phyloP scores from a whole-genome alignment of 2,329 filamentous ascomycete species.

The Talaromyces sp. region DNA sequence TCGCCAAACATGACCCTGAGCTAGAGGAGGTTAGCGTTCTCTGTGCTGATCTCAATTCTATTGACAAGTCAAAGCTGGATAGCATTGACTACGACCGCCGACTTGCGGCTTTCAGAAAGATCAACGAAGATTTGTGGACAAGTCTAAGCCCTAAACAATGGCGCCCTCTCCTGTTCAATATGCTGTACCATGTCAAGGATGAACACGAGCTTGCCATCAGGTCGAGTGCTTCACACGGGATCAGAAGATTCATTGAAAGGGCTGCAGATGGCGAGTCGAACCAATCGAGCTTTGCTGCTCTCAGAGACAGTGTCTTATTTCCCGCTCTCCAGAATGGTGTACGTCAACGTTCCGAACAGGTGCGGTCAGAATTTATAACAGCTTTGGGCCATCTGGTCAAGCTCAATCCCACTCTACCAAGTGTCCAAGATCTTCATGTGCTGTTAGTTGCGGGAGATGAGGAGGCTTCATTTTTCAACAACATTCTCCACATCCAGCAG shows the following conservation, averaged over 20 bases:
- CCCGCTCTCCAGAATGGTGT: constrained; percentile 72
- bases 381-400: constrained; percentile 75
- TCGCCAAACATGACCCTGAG: constrained; percentile 60
- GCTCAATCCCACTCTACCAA: constrained; percentile 62
- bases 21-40: constrained; percentile 62
- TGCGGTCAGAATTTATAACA: constrained; percentile 74
- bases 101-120: constrained; percentile 66
- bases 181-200: constrained; percentile 79
- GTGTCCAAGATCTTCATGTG: constrained; percentile 66
- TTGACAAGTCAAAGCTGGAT: constrained; percentile 65
- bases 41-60: constrained; percentile 77
- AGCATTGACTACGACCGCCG: constrained; percentile 85
- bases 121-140: constrained; percentile 59
- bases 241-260: constrained; percentile 72
- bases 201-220: constrained; percentile 85
- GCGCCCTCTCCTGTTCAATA: constrained; percentile 81
- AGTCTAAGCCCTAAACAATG: constrained; percentile 68
- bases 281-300: constrained; percentile 48
- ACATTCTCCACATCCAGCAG: constrained; percentile 84
- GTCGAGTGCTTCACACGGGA: constrained; percentile 71
- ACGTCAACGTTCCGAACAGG: constrained; percentile 72
- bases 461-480: constrained; percentile 83
- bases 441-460: constrained; percentile 69
- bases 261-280: constrained; percentile 44
- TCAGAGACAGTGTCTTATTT: constrained; percentile 63